Conservation (phyloP, 2,329 filamentous ascomycete genomes). For the Ascochyta clinopodiicola region DNA sequence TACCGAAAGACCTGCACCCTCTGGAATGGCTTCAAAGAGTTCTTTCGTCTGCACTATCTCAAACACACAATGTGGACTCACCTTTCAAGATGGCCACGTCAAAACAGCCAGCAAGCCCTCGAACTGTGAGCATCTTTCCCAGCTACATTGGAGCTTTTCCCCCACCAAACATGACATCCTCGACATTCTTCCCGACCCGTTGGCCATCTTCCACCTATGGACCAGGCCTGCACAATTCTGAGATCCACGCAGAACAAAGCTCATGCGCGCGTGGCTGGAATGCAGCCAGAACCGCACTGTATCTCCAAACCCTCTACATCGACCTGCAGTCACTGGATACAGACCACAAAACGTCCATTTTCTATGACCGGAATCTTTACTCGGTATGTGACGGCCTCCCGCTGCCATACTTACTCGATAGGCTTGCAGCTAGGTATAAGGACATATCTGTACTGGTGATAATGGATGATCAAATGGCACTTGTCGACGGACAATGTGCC, state of each 20-base stretch:
- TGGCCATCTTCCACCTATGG: conserved; percentile 6
- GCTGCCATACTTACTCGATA: not conserved
- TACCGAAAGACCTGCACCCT: no score
- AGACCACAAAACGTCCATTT: not conserved
- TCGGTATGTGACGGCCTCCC: not conserved
- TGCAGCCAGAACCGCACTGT: not conserved
- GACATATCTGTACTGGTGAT: not conserved
- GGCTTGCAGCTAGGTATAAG: conserved; percentile 6
- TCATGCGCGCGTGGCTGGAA: conserved; percentile 4
- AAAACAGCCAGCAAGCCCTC: not conserved
- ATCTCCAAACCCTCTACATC: not conserved
- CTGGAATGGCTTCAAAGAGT: no score
- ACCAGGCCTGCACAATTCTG: conserved; percentile 4
- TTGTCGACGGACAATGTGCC: not conserved
- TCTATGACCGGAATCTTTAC: not conserved
- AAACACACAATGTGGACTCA: no score
- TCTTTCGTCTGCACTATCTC: no score
- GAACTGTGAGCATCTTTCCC: no score
- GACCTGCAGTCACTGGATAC: not conserved
- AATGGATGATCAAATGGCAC: not conserved
- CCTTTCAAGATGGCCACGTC: not conserved
- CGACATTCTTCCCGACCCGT: conserved; percentile 7
- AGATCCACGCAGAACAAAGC: conserved; percentile 1
- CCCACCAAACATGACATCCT: not conserved
- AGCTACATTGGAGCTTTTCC: not conserved